Evolutionary conservation across 139 green algal species (phyloP).

Genomic region (Dunaliella primolecta): DNA sequence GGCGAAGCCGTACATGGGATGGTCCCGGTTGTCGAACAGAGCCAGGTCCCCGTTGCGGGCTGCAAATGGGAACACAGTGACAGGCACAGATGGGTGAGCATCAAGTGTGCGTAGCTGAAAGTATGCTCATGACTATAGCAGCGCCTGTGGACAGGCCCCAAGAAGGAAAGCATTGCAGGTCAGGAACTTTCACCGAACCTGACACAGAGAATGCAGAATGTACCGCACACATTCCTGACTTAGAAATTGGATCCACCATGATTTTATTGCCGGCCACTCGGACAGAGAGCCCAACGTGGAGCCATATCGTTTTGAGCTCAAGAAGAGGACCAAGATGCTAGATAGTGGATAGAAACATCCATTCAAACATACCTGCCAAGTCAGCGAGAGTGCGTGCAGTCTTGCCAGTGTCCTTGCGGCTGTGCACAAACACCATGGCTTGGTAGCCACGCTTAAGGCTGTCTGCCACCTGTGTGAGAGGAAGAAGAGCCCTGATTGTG

Average conservation of each 20-base stretch:
- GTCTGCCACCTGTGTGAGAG: constrained; percentile 60
- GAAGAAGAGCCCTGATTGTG: too few relatives aligned
- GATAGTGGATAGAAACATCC: too few relatives aligned
- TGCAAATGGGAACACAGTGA: constrained; percentile 15
- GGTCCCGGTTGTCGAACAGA: constrained; percentile 62
- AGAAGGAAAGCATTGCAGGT: too few relatives aligned
- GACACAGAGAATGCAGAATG: too few relatives aligned
- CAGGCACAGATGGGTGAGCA: background rate
- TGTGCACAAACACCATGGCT: constrained; percentile 99
- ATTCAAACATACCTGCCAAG: constrained; percentile 27
- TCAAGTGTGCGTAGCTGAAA: background rate
- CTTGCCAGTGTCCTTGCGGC: constrained; percentile 94
- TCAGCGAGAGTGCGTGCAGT: constrained; percentile 76
- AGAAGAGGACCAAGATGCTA: too few relatives aligned
- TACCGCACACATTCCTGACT: too few relatives aligned
- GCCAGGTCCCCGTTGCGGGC: constrained; percentile 50
- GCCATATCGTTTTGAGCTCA: too few relatives aligned
- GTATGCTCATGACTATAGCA: background rate
- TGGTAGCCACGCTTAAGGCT: constrained; percentile 84
- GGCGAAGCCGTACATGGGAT: constrained; percentile 56
- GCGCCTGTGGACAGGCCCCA: background rate
- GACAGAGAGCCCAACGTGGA: too few relatives aligned
- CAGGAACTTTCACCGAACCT: too few relatives aligned
- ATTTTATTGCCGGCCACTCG: too few relatives aligned
- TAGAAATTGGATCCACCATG: too few relatives aligned